These are phyloP conservation scores for Tausonia pullulans DNA, from an alignment of 1,284 basidiomycete species.

Conservation along the genomic window DNA sequence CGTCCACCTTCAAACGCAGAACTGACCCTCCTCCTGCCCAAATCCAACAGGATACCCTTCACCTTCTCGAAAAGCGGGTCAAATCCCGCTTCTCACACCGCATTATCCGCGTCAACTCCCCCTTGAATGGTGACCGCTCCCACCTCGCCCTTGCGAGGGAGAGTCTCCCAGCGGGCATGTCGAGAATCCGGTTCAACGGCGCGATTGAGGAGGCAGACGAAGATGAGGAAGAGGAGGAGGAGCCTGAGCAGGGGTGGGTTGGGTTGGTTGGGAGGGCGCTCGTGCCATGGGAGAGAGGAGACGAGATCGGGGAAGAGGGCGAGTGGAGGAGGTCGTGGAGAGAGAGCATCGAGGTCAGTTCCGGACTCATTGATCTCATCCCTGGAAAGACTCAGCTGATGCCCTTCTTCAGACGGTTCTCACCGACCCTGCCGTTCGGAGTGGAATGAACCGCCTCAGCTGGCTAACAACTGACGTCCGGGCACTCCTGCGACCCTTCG, in stretches of 20 bases:
- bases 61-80: constrained; percentile 82
- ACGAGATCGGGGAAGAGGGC: constrained; percentile 6
- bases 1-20: no score
- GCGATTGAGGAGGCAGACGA: not conserved
- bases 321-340: constrained; percentile 22
- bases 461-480: constrained; percentile 33
- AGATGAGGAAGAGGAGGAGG: not conserved
- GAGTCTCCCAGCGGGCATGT: no score
- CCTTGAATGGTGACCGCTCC: constrained; percentile 35
- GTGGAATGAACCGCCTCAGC: not conserved
- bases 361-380: constrained; percentile 52
- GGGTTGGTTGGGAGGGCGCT: constrained; percentile 41
- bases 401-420: not conserved
- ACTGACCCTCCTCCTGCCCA: not conserved
- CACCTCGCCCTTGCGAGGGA: not conserved
- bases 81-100: constrained; percentile 90
- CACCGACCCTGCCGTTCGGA: not conserved
- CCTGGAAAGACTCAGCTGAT: constrained; percentile 27
- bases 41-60: constrained; percentile 57
- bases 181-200: no score
- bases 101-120: constrained; percentile 61
- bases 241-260: constrained; percentile 38
- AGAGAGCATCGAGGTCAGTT: constrained; percentile 34
- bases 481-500: constrained; percentile 53
- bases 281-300: constrained; percentile 23